Evolutionary conservation across 345 rosid species (phyloP), one percentile per base, ranked within the genome.

Genomic region (Eucalyptus polyanthemos): DNA sequence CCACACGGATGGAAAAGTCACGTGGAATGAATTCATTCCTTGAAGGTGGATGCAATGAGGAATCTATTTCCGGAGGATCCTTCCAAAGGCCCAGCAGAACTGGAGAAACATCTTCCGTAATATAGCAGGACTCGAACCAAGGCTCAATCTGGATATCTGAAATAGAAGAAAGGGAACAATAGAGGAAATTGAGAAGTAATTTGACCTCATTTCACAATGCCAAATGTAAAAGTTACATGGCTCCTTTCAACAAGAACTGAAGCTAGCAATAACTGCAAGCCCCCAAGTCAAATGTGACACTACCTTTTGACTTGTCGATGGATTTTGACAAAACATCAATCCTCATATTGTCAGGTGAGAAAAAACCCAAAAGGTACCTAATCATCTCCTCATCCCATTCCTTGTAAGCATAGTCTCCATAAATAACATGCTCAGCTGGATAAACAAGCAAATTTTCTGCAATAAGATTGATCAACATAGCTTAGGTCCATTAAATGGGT

Each of bases 311-410:
- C 86, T 93, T 93, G 53, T 89, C 58, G 40, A 93, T 89, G 86
- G 95, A 95, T 92, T 97, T 98, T n/a, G 99, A 95, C 87, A 94
- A 92, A 83, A 97, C 96, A 94, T 98, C 99, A 92, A 97, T 90
- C 95, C 99, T 94, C 99, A 98, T 97, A 92, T 98, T 96, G 90
- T 94, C 95, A 25, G 98, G 99, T 50, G 93, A 94, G 92, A 98
- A 96, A 92, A 92, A 95, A 91, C 92, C 93, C 91, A 96, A 93
- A 80, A 96, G 89, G 90, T 90, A 80, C 60, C 92, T 95, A 86
- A 98, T 93, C 92, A 91, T 93, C 88, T 95, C 94, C 91, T 93
- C 96, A 94, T 98, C 99, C 99, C 99, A 98, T 72, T 93, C 90
- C 94, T 95, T 93, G 92, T 95, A 94, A 87, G 91, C 94, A 91